These are phyloP conservation scores for Fraxinus platypoda DNA, from an alignment of 305 asterid species.

Conservation along the genomic window DNA sequence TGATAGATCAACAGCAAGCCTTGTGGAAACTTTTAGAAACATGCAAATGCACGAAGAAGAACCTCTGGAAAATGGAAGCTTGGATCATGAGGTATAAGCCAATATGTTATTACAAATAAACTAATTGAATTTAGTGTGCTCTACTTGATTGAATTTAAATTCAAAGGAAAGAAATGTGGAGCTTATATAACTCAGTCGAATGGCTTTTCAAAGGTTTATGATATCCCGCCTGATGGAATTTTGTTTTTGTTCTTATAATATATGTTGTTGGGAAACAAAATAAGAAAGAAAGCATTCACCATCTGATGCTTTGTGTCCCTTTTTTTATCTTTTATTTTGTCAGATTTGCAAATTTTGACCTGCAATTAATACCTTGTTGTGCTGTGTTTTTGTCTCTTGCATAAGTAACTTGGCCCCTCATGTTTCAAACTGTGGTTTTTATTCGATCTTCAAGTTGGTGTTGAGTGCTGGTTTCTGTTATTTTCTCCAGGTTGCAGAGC, in stretches of 20 bases:
- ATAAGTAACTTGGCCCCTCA: not conserved
- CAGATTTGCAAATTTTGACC: not conserved
- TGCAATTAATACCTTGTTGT: not conserved
- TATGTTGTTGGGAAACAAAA: not conserved
- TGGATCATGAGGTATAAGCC: conserved; percentile 72
- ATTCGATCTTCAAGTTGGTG: conserved; percentile 4
- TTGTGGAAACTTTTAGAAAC: conserved; percentile 74
- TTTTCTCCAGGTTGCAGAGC: conserved; percentile 43
- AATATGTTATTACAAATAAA: not conserved
- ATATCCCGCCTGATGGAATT: not conserved
- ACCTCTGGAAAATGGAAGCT: conserved; percentile 78
- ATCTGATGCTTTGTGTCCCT: not conserved
- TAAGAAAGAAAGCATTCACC: not conserved
- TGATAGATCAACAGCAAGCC: conserved; percentile 76
- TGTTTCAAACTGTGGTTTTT: not conserved
- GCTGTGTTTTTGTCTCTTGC: not conserved
- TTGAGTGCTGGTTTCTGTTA: conserved; percentile 12
- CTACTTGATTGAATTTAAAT: not conserved
- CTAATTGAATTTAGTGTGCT: not conserved
- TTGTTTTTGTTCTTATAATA: not conserved
- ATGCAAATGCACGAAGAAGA: conserved; percentile 73
- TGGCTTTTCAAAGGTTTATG: not conserved
- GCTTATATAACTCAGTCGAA: not conserved
- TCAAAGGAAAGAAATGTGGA: not conserved
- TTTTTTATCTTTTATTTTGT: not conserved